Conservation (phyloP, 805 yeast genomes). For the Maudiozyma turicensis region DNA sequence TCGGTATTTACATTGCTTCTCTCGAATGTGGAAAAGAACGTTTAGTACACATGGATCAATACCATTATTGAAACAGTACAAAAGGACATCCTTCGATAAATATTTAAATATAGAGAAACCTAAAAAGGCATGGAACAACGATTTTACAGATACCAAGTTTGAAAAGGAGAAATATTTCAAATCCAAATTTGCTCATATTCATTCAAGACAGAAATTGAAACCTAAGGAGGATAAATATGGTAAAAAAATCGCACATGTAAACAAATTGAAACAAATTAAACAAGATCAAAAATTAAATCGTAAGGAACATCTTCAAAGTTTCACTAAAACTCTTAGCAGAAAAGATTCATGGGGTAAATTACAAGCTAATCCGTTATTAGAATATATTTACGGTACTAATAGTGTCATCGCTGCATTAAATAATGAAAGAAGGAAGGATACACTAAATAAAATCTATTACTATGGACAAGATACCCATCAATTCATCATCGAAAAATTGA, state of each 20-base stretch:
- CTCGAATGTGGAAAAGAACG: not conserved
- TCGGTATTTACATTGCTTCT: too few relatives aligned
- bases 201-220: slow-evolving; percentile 35
- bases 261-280: not conserved
- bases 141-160: slow-evolving; percentile 34
- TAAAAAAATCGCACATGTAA: slow-evolving; percentile 3
- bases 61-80: not conserved
- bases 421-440: slow-evolving; percentile 46
- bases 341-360: slow-evolving; percentile 17
- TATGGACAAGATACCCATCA: not conserved
- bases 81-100: slow-evolving; percentile 1
- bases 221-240: slow-evolving; percentile 8
- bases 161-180: slow-evolving; percentile 55
- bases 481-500: slow-evolving; percentile 28
- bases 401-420: slow-evolving; percentile 63
- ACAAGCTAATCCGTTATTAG: slow-evolving; percentile 41
- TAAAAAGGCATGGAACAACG: slow-evolving; percentile 50
- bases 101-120: not conserved
- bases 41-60: not conserved
- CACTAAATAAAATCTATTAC: slow-evolving; percentile 42
- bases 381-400: slow-evolving; percentile 68
- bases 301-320: slow-evolving; percentile 4
- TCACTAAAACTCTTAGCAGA: not conserved
- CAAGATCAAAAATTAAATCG: slow-evolving; percentile 4
- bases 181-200: slow-evolving; percentile 56